Evolutionary conservation across 2,329 filamentous ascomycete genomes (phyloP), one percentile per base, ranked within the genome.

Genomic region (Metarhizium anisopliae): DNA sequence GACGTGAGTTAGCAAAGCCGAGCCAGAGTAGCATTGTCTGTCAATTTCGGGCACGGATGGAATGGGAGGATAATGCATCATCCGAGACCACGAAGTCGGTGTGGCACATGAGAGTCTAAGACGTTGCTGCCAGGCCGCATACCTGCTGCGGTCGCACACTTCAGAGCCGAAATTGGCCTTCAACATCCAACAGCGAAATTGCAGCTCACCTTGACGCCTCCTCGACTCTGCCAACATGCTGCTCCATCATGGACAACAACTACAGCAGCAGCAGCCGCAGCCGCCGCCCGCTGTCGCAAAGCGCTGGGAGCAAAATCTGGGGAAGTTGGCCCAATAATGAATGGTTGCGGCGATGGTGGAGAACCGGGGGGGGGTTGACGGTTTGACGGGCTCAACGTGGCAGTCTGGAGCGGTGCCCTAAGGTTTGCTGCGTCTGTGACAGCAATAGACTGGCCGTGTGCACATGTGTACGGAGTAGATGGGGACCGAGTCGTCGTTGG

Each of bases 221-320:
- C 45, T 59, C 55, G 40, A 52, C 53, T 40, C 53, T 47, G 25
- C 47, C 53, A 25, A 52, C 32, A 30, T 53, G 56, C 20, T 58
- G 56, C 20, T 58, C 55, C 59, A 51, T 56, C 47, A 50, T 53
- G 53, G 36, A 47, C 49, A 47, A 32, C 36, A 20, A 20, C 55
- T n/a, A 47, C 52, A 38, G 50, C 49, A 50, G n/a, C 42, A 36
- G 25, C 55, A 29, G 51, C 52, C 36, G 55, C 51, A 25, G 42
- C 52, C n/a, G 51, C 50, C 43, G 51, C 43, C 55, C 35, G 47
- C 49, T 32, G 52, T 56, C 42, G 49, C 49, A n/a, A 25, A 13
- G 49, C 52, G 29, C 47, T 40, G 30, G 16, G 32, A 30, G 42
- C 55, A 20, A 49, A 47, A 54, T 51, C 40, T 30, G 52, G 55